Conservation (phyloP, 768 basidiomycete genomes). For the Auriscalpium microsporum region DNA sequence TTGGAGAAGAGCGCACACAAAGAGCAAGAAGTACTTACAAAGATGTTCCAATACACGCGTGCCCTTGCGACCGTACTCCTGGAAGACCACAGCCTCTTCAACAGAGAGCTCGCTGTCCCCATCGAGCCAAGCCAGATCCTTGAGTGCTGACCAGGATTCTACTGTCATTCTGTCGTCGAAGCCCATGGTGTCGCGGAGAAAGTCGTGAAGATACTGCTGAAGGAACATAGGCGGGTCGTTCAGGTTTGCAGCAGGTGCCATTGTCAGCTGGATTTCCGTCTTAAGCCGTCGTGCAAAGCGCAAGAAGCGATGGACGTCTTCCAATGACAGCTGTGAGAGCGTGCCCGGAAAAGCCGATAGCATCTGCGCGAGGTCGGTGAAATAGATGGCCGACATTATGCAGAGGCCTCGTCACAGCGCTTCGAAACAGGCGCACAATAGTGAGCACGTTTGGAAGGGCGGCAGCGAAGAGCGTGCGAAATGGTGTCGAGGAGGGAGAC, state of each 20-base stretch:
- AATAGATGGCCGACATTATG: too few relatives aligned
- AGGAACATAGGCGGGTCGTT: not conserved
- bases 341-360: too few relatives aligned
- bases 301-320: not conserved
- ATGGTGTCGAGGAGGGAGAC: too few relatives aligned
- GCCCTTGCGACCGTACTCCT: not conserved
- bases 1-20: too few relatives aligned
- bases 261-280: not conserved
- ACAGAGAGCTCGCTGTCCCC: not conserved
- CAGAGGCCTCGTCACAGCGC: too few relatives aligned
- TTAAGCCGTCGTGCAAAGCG: not conserved
- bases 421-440: too few relatives aligned
- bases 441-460: too few relatives aligned
- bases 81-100: not conserved
- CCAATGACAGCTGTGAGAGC: not conserved
- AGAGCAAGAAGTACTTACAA: not conserved
- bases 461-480: too few relatives aligned
- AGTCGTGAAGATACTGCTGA: not conserved
- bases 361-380: too few relatives aligned
- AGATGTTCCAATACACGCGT: not conserved
- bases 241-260: not conserved
- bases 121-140: not conserved
- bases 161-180: not conserved
- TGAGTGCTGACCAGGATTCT: not conserved
- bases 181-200: not conserved